Conservation (phyloP, 1,284 basidiomycete genomes). For the Cerrena zonata region DNA sequence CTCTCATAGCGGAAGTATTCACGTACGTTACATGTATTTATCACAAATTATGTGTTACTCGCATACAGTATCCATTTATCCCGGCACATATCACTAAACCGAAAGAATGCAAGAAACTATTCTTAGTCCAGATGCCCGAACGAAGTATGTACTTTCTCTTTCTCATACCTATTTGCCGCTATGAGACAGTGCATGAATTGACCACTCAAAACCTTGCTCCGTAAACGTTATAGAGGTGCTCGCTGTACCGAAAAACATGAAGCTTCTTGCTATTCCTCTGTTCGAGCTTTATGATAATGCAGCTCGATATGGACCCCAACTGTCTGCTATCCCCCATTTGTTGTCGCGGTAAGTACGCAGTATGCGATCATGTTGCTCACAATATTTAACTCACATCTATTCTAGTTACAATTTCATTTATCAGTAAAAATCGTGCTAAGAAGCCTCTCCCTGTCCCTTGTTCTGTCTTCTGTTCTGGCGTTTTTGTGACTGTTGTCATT, state of each 20-base stretch:
- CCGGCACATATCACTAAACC: slow-evolving; percentile 96
- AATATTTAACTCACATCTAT: neutral
- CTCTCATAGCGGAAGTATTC: neutral
- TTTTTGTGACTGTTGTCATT: no score
- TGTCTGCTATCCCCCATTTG: slow-evolving; percentile 90
- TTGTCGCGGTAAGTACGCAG: slow-evolving; percentile 69
- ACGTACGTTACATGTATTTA: slow-evolving; percentile 4
- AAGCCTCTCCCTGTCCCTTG: neutral
- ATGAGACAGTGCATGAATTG: neutral
- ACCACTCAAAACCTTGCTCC: neutral
- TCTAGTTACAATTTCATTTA: slow-evolving; percentile 19
- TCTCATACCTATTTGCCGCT: neutral
- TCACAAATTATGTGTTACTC: slow-evolving; percentile 1
- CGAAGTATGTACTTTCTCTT: slow-evolving; percentile 57
- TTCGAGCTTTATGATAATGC: slow-evolving; percentile 98
- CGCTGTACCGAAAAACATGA: slow-evolving; percentile 97
- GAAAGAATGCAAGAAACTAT: slow-evolving; percentile 96
- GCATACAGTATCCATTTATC: slow-evolving; percentile 84
- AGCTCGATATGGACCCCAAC: slow-evolving; percentile 84
- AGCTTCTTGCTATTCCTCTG: slow-evolving; percentile 89
- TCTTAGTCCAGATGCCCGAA: slow-evolving; percentile 91
- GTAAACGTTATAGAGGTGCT: slow-evolving; percentile 69
- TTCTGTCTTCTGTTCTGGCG: neutral
- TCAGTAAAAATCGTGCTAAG: slow-evolving; percentile 13
- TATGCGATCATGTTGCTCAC: neutral